Evolutionary conservation across 257 asterid genomes (phyloP).

Genomic region (Mitragyna speciosa): DNA sequence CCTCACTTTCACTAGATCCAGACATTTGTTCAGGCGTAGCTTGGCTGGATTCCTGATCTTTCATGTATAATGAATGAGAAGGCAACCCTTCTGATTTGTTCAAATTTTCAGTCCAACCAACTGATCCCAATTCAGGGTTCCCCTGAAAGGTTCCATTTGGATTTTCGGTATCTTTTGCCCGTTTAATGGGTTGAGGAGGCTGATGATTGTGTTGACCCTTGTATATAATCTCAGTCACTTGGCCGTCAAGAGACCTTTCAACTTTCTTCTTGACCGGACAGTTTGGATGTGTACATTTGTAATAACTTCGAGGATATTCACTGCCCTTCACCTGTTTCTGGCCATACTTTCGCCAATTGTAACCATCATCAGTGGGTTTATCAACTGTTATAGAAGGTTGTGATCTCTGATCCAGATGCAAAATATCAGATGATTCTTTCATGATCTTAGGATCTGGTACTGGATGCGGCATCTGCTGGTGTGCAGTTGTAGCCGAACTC

Average conservation of each 20-base stretch:
- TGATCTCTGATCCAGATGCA: constrained; percentile 44
- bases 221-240: constrained; percentile 51
- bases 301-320: constrained; percentile 61
- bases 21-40: constrained; percentile 58
- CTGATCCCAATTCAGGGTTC: constrained; percentile 40
- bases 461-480: constrained; percentile 34
- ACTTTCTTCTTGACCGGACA: constrained; percentile 84
- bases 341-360: constrained; percentile 60
- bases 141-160: constrained; percentile 38
- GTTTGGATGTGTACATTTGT: constrained; percentile 60
- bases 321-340: constrained; percentile 62
- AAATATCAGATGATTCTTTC: constrained; percentile 41
- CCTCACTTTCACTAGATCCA: constrained; percentile 76
- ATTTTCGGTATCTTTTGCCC: constrained; percentile 49
- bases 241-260: constrained; percentile 55
- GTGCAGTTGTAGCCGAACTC: constrained; percentile 24
- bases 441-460: constrained; percentile 21
- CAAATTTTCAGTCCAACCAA: constrained; percentile 35
- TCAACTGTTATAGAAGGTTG: constrained; percentile 46
- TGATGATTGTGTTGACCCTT: constrained; percentile 81
- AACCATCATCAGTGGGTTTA: constrained; percentile 58
- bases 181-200: constrained; percentile 47
- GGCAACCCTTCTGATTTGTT: constrained; percentile 36
- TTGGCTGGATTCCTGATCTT: constrained; percentile 69
- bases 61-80: constrained; percentile 27